These are phyloP conservation scores for Rhodotorula sp. DNA, from an alignment of 1,284 basidiomycete species.

Conservation along the genomic window DNA sequence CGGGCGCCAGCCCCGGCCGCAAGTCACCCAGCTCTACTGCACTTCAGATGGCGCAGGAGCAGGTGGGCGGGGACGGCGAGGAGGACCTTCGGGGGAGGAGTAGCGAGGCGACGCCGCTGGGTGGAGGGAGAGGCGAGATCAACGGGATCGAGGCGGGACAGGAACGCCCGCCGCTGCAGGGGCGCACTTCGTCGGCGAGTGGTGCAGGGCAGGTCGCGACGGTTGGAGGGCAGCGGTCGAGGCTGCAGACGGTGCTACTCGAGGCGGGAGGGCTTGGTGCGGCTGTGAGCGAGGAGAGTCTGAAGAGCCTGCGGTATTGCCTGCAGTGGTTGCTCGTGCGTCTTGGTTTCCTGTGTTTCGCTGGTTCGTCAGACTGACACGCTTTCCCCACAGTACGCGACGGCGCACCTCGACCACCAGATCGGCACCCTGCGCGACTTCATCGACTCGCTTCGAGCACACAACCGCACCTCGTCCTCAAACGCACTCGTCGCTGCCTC, in stretches of 20 bases:
- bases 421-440: slow-evolving; percentile 80
- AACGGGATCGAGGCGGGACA: background rate
- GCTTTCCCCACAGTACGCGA: slow-evolving; percentile 66
- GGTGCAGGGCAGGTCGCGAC: slow-evolving; percentile 23
- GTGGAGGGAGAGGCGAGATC: background rate
- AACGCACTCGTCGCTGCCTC: slow-evolving; percentile 56
- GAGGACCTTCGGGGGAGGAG: slow-evolving; percentile 15
- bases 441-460: slow-evolving; percentile 63
- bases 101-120: background rate
- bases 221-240: slow-evolving; percentile 58
- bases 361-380: background rate
- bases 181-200: no score
- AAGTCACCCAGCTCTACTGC: background rate
- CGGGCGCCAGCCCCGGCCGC: slow-evolving; percentile 16
- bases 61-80: slow-evolving; percentile 9
- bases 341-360: background rate
- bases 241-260: slow-evolving; percentile 79
- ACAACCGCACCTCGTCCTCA: slow-evolving; percentile 49
- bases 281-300: slow-evolving; percentile 84
- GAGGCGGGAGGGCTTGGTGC: slow-evolving; percentile 83
- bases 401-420: slow-evolving; percentile 80
- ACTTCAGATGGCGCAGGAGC: background rate
- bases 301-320: slow-evolving; percentile 82
- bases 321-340: slow-evolving; percentile 80
- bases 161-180: background rate